Evolutionary conservation across 1,284 basidiomycete genomes (phyloP).

Genomic region (Tylopilus orsonianus): DNA sequence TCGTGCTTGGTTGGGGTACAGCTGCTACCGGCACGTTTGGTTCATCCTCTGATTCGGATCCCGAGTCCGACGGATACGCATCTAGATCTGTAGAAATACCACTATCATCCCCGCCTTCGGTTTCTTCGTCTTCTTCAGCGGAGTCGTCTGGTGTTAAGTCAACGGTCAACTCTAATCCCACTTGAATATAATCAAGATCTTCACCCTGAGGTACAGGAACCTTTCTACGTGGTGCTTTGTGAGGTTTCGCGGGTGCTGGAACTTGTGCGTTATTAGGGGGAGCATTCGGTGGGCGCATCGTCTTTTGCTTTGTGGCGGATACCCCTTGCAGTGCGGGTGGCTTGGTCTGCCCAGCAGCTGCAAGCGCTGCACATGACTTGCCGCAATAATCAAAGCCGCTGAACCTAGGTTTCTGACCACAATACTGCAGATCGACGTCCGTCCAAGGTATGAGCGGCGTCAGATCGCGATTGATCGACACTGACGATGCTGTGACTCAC

Average conservation of each 20-base stretch:
- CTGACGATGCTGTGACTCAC: slow-evolving; percentile 25
- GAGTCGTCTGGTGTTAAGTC: slow-evolving; percentile 21
- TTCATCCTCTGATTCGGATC: slow-evolving; percentile 26
- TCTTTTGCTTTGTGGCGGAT: slow-evolving; percentile 23
- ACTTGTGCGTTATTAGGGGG: slow-evolving; percentile 9
- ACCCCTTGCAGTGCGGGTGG: slow-evolving; percentile 13
- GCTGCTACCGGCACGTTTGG: slow-evolving; percentile 7
- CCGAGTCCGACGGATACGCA: slow-evolving; percentile 35
- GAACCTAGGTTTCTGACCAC: slow-evolving; percentile 37
- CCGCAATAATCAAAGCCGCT: slow-evolving; percentile 34
- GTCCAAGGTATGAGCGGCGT: slow-evolving; percentile 20
- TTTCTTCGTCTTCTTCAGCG: slow-evolving; percentile 29
- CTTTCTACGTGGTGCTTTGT: slow-evolving; percentile 15
- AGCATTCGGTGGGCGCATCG: slow-evolving; percentile 5
- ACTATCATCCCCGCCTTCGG: slow-evolving; percentile 16
- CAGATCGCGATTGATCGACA: slow-evolving; percentile 33
- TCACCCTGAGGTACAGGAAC: slow-evolving; percentile 26
- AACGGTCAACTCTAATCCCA: slow-evolving; percentile 12
- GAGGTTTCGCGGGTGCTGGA: slow-evolving; percentile 8
- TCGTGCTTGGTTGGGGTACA: slow-evolving; percentile 13
- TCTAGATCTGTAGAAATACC: slow-evolving; percentile 31
- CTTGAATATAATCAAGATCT: slow-evolving; percentile 10
- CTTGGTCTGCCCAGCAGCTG: slow-evolving; percentile 17
- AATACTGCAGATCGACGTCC: slow-evolving; percentile 30
- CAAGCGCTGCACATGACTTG: slow-evolving; percentile 33